phyloP scores from a whole-genome alignment of 2,329 filamentous ascomycete species.

The Monilinia fructigena region DNA sequence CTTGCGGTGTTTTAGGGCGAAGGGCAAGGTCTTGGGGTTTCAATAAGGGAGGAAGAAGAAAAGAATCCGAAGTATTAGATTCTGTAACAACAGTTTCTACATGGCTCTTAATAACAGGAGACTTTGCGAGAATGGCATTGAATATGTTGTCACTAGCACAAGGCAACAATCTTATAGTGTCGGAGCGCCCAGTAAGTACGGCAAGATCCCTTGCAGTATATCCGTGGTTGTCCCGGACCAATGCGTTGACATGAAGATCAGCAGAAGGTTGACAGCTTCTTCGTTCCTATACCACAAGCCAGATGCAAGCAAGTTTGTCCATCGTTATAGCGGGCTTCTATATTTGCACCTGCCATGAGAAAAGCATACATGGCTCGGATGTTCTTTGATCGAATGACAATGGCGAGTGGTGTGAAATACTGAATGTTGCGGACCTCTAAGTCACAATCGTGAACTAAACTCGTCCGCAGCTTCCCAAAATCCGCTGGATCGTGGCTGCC shows the following conservation, averaged over 20 bases:
- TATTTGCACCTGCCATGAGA: neutral
- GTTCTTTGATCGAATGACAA: neutral
- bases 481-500: neutral
- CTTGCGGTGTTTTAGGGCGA: neutral
- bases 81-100: neutral
- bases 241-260: neutral
- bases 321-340: too few relatives aligned
- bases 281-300: neutral
- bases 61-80: neutral
- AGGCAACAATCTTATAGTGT: neutral
- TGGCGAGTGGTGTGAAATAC: neutral
- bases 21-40: neutral
- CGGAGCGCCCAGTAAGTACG: neutral
- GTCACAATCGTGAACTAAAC: neutral
- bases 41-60: too few relatives aligned
- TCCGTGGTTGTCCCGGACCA: neutral
- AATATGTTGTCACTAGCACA: too few relatives aligned
- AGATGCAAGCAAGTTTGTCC: constrained; percentile 3
- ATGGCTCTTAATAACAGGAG: too few relatives aligned
- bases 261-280: neutral
- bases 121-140: neutral
- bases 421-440: neutral
- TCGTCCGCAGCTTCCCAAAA: neutral
- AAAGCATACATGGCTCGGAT: constrained; percentile 6
- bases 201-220: neutral